A percentile compares a stretch with the other conserved stretches of the same genome.
phyloP scores from a whole-genome alignment of 768 basidiomycete species.

The Mrakia hoshinonis region DNA sequence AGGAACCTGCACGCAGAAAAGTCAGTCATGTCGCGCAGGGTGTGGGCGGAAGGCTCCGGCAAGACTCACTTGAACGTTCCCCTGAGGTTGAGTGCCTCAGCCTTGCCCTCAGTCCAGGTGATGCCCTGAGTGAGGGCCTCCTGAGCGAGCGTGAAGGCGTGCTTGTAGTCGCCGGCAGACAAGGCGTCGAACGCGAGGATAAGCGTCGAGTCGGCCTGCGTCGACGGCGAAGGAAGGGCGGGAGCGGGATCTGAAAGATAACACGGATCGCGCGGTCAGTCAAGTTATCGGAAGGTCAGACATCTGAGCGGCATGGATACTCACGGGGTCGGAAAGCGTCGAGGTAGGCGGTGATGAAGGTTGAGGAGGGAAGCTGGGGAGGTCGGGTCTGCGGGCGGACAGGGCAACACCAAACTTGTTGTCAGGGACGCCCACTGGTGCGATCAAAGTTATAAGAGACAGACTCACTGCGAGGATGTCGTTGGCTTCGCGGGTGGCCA shows the following conservation, averaged over 20 bases:
- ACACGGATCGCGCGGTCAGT: not conserved
- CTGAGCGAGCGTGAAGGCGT: conserved; percentile 67
- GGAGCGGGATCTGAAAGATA: conserved; percentile 54
- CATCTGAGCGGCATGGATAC: too few relatives aligned
- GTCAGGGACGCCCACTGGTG: too few relatives aligned
- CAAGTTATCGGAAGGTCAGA: not conserved
- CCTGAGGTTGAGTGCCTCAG: conserved; percentile 82
- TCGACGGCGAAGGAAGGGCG: conserved; percentile 60
- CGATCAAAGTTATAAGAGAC: too few relatives aligned
- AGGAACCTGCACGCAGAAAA: conserved; percentile 57
- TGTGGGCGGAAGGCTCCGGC: not conserved
- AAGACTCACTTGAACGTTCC: conserved; percentile 83
- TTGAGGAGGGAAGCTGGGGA: conserved; percentile 73
- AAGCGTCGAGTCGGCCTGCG: conserved; percentile 75
- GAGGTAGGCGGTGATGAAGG: conserved; percentile 91
- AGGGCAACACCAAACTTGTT: not conserved
- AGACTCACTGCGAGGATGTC: conserved; percentile 55
- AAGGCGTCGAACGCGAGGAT: conserved; percentile 72
- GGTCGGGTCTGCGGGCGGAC: conserved; percentile 52
- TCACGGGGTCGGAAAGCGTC: conserved; percentile 85
- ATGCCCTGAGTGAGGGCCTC: conserved; percentile 82
- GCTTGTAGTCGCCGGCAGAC: conserved; percentile 70
- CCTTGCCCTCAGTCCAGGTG: conserved; percentile 53
- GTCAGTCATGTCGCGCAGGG: not conserved
- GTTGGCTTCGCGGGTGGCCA: conserved; percentile 62